Base-by-base conservation (phyloP, 2,329 filamentous ascomycete genomes). In the Pyrenochaeta sp. region DNA sequence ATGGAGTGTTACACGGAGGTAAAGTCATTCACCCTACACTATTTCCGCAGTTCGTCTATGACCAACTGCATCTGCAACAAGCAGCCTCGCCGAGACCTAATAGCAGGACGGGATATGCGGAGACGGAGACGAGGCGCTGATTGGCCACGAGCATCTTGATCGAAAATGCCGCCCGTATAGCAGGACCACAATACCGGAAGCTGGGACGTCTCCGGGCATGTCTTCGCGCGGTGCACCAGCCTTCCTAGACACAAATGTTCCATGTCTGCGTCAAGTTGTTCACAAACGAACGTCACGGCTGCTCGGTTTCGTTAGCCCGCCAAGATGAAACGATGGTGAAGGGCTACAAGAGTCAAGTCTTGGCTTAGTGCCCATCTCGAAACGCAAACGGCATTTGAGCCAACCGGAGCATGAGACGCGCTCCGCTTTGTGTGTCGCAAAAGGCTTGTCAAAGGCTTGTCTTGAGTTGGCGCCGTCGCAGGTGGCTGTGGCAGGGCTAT, bases 241-340 rank as follows among this genome's bases (percentile, higher is more conserved):
- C 19, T 37, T 40, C 17, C 21, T 38, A 14, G 28, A 18, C 21
- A 36, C 22, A 26, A 38, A 41, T 46, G 55, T 60, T 61, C 49
- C 60, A 61, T 50, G 37, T 56, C 35, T 53, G 64, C 63, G 42
- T 68, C 62, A 67, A 41, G 44, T 50, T 17, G n/a, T n/a, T 26
- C 27, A 37, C 17, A 48, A 46, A 42, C 35, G 44, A 32, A 36
- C 40, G 36, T 28, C 36, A 31, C 21, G 32, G 23, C 34, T 30
- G 21, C 44, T 43, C 44, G 38, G 42, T 57, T 44, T 36, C 45
- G 59, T 54, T 61, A 52, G 56, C 59, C 58, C 59, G 63, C 63
- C 63, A 67, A 69, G 63, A 53, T 65, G 54, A 68, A 68, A 68
- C 65, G 52, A 37, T 67, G 59, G 66, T 69, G 66, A 57, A 60